Percentiles rank a stretch among this genome's conserved stretches.
These are phyloP conservation scores for Silene uniflora DNA, from an alignment of 148 eudicot species.

Conservation along the genomic window DNA sequence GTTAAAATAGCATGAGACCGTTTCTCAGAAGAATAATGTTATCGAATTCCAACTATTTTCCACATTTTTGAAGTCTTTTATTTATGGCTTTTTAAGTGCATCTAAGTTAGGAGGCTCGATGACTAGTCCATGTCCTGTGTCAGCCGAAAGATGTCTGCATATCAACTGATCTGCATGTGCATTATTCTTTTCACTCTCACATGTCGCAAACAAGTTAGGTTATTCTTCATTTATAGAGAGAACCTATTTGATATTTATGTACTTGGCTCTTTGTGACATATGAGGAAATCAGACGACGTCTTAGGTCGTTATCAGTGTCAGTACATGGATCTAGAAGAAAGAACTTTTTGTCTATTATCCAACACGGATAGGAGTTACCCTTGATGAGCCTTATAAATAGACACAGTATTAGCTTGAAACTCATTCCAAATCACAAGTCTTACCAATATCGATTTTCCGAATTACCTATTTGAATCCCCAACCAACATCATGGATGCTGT, in stretches of 20 bases:
- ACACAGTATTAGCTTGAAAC: neutral
- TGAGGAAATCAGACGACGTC: conserved; percentile 15
- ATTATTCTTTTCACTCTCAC: conserved; percentile 23
- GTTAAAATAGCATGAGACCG: too few species aligned
- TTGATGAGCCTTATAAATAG: conserved; percentile 23
- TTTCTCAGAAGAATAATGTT: neutral
- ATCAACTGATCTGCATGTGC: neutral
- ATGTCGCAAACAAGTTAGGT: neutral
- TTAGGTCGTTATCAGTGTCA: conserved; percentile 13
- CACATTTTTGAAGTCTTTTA: conserved; percentile 4
- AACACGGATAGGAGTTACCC: neutral
- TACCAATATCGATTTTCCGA: neutral
- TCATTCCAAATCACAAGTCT: conserved; percentile 5
- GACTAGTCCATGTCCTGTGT: too few species aligned
- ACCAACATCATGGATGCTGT: conserved; percentile 21
- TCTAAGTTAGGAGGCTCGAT: conserved; percentile 6
- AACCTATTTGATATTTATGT: neutral
- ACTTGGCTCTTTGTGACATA: neutral
- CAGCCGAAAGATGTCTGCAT: neutral
- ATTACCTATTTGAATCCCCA: neutral
- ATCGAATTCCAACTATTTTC: neutral
- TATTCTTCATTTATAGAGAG: conserved; percentile 8
- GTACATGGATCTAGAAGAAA: neutral
- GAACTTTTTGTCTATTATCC: too few species aligned
- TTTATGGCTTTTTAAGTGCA: conserved; percentile 20